Percentiles rank a stretch among this genome's conserved stretches.
Conservation (phyloP, 1,284 basidiomycete species). For the Cutaneotrichosporon sp. region DNA sequence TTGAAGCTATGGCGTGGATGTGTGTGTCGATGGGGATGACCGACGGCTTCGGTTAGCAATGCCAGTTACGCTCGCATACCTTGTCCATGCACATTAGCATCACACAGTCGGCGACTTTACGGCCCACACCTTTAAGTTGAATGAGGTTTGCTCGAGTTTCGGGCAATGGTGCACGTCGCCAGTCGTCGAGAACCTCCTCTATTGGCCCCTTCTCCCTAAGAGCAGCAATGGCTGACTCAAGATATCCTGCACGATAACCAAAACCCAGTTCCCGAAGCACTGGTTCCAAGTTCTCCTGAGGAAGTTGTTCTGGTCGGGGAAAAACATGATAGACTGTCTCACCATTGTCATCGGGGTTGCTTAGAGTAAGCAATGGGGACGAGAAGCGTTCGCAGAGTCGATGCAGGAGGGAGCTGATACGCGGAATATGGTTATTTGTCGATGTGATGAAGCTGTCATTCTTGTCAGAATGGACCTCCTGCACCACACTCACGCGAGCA, state of each 20-base stretch:
- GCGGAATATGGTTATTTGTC: conserved; percentile 91
- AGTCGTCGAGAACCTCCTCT: conserved; percentile 24
- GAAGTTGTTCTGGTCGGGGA: conserved; percentile 67
- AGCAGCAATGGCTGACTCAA: conserved; percentile 75
- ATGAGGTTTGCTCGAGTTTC: conserved; percentile 61
- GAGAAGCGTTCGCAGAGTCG: conserved; percentile 64
- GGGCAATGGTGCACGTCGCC: conserved; percentile 21
- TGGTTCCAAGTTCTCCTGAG: conserved; percentile 56
- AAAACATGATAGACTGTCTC: conserved; percentile 68
- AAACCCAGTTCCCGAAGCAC: conserved; percentile 79
- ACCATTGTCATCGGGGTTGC: conserved; percentile 22
- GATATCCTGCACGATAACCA: conserved; percentile 89
- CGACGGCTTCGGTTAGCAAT: conserved; percentile 55
- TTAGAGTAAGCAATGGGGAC: conserved; percentile 52
- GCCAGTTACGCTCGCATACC: conserved; percentile 52
- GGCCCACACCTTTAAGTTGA: conserved; percentile 80
- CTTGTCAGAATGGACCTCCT: not conserved
- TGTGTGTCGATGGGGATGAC: conserved; percentile 91
- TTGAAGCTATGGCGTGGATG: conserved; percentile 76
- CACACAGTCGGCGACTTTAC: conserved; percentile 94
- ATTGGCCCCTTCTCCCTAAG: conserved; percentile 46
- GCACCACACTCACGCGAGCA: conserved; percentile 66
- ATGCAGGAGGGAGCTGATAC: conserved; percentile 83
- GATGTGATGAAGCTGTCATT: conserved; percentile 88
- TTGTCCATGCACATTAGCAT: conserved; percentile 93